These are phyloP conservation scores for Leccinum subgranulosum DNA, from an alignment of 768 basidiomycete genomes.

Conservation along the genomic window DNA sequence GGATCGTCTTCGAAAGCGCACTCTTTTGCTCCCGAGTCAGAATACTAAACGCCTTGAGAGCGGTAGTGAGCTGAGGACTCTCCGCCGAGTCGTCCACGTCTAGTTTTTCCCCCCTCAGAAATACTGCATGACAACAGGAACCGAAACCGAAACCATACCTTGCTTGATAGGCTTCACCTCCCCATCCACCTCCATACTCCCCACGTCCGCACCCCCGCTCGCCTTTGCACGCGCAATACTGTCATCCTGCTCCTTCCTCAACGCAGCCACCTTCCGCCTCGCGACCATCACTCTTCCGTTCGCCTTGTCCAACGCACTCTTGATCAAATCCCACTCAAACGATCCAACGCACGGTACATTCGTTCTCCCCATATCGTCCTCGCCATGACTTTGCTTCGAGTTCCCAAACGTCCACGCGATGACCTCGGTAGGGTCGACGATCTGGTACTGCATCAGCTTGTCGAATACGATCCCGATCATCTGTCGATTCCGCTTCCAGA, in stretches of 20 bases:
- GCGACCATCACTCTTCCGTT: conserved; percentile 84
- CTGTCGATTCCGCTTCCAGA: conserved; percentile 84
- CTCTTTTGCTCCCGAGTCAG: conserved; percentile 75
- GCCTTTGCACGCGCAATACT: conserved; percentile 74
- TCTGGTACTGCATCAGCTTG: conserved; percentile 98
- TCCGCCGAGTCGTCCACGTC: conserved; percentile 49
- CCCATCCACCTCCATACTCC: conserved; percentile 65
- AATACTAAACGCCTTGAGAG: conserved; percentile 71
- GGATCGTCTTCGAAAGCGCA: conserved; percentile 67
- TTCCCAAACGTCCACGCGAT: conserved; percentile 79
- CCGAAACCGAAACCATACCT: conserved; percentile 2
- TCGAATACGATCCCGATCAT: conserved; percentile 93
- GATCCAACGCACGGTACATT: conserved; percentile 43
- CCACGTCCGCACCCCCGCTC: conserved; percentile 47
- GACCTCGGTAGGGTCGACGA: conserved; percentile 91
- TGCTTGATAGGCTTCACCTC: conserved; percentile 62
- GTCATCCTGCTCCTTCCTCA: conserved; percentile 89
- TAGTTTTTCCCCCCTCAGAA: not conserved
- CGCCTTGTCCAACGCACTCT: conserved; percentile 83
- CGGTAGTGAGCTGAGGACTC: conserved; percentile 65
- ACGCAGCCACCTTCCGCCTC: conserved; percentile 62
- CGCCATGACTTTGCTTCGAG: conserved; percentile 37
- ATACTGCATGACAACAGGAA: not conserved
- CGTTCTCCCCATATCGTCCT: conserved; percentile 33
- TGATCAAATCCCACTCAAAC: conserved; percentile 84